Conservation (phyloP, 805 yeast genomes). For the Monosporozyma unispora region DNA sequence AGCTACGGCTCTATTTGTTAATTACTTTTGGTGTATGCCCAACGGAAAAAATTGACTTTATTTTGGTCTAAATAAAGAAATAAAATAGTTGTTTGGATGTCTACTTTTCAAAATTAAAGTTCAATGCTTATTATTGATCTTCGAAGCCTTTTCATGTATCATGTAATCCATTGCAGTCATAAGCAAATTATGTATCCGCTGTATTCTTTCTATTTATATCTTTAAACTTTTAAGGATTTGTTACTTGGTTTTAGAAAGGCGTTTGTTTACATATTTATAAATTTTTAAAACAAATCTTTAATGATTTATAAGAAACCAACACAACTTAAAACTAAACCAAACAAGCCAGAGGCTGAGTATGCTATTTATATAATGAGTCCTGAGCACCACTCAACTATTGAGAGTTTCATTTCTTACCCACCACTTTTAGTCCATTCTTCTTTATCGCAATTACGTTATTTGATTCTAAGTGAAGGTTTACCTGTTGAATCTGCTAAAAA, state of each 20-base stretch:
- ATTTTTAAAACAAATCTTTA: background rate
- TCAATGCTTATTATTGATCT: too few species aligned
- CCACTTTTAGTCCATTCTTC: constrained; percentile 23
- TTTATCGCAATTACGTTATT: constrained; percentile 21
- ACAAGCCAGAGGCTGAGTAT: background rate
- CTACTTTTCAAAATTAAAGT: too few species aligned
- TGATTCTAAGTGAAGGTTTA: constrained; percentile 17
- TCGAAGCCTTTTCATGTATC: too few species aligned
- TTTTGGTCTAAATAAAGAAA: too few species aligned
- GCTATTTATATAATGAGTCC: background rate
- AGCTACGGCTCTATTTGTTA: too few species aligned
- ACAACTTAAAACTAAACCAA: background rate
- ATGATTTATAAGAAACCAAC: background rate
- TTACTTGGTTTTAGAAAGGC: background rate
- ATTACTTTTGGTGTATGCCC: too few species aligned
- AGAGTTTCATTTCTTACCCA: constrained; percentile 16
- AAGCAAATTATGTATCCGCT: too few species aligned
- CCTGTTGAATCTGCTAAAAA: constrained; percentile 7
- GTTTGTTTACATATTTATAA: background rate
- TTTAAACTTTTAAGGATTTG: background rate
- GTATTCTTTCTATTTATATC: too few species aligned
- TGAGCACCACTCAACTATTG: constrained; percentile 11
- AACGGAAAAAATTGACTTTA: too few species aligned
- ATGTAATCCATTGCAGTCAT: too few species aligned
- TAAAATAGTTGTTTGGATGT: too few species aligned